Base-by-base conservation (phyloP, 2,329 filamentous ascomycete species). In the Pestalotiopsis sp. region DNA sequence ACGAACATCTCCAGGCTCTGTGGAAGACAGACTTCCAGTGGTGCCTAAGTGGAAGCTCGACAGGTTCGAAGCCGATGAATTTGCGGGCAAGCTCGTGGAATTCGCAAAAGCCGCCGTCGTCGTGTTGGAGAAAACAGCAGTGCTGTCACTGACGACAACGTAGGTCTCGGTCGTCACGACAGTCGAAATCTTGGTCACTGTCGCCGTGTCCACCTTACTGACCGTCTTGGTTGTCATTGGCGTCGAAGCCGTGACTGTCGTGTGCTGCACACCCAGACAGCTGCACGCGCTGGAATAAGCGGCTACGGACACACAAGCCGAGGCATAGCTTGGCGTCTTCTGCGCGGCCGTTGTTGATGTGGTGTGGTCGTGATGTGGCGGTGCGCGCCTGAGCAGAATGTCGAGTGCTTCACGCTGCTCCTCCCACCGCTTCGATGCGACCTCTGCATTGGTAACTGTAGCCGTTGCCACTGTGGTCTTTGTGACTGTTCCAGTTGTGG, bases 241-340 rank as follows among this genome's bases (percentile, higher is more conserved):
- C 31, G 69, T 70, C 14, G 69, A 45, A 11, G 49, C 70, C 1
- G 70, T 73, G 25, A 66, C 49, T 2, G 72, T 73, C n/a, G 59
- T 58, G 2, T 68, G 66, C 31, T 69, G 63, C 17, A 71, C 52
- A 5, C 72, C 72, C 57, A 73, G 61, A 57, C 72, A 75, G 2
- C 72, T 72, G 61, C 72, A 75, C 7, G 73, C 73, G 31, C 72
- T 73, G 31, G 71, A 70, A 38, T 72, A 71, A 11, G 72, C 73
- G 9, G 66, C 61, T 3, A 66, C 63, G 1, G 72, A 72, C 31
- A 63, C 38, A 56, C 72, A 75, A 12, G 27, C 39, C 20, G 72
- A 68, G 6, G 72, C 72, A 61, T 75, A 75, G n/a, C 66, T 65
- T 23, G 68, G 68, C 1, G 66, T 66, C 58, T 69, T 66, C 38